Evolutionary conservation across 164 flowering plant genomes (phyloP).

Genomic region (Umbilicus rupestris): DNA sequence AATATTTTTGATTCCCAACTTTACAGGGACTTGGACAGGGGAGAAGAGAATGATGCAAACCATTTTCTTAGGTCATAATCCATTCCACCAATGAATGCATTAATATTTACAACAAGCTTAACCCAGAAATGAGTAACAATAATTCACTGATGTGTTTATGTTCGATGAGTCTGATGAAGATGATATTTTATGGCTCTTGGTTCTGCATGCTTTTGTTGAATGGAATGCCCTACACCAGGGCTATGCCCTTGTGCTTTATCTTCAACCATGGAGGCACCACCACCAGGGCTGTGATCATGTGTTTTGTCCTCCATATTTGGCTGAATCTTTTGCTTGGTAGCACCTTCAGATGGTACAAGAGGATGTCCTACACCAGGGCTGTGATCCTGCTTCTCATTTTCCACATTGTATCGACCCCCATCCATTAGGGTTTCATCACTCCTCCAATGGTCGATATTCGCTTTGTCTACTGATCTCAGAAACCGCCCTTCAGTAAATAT

Average conservation of each 20-base stretch:
- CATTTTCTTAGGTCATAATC: not conserved
- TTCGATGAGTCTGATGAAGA: not conserved
- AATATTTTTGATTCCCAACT: not conserved
- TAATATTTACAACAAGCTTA: not conserved
- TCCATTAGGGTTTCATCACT: not conserved
- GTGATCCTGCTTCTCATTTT: conserved; percentile 10
- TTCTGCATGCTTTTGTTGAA: conserved; percentile 9
- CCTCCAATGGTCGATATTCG: too few relatives aligned
- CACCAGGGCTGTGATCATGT: conserved; percentile 4
- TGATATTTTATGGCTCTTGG: not conserved
- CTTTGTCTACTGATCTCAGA: conserved; percentile 11
- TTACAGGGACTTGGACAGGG: too few relatives aligned
- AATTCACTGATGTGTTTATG: not conserved
- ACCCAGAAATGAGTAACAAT: not conserved
- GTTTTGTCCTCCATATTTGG: not conserved
- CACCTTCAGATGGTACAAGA: conserved; percentile 5
- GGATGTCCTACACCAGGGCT: conserved; percentile 26
- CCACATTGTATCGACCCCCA: conserved; percentile 3
- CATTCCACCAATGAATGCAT: not conserved
- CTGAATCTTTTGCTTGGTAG: not conserved
- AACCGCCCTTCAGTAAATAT: conserved; percentile 18
- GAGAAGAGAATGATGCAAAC: too few relatives aligned
- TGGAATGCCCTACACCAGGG: conserved; percentile 9
- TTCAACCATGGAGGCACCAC: not conserved
- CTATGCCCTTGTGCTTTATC: conserved; percentile 16